A percentile compares a stretch with the other conserved stretches of the same genome.
Evolutionary conservation across 169 alveolate genomes (phyloP).

Genomic region (Toxoplasma gondii): DNA sequence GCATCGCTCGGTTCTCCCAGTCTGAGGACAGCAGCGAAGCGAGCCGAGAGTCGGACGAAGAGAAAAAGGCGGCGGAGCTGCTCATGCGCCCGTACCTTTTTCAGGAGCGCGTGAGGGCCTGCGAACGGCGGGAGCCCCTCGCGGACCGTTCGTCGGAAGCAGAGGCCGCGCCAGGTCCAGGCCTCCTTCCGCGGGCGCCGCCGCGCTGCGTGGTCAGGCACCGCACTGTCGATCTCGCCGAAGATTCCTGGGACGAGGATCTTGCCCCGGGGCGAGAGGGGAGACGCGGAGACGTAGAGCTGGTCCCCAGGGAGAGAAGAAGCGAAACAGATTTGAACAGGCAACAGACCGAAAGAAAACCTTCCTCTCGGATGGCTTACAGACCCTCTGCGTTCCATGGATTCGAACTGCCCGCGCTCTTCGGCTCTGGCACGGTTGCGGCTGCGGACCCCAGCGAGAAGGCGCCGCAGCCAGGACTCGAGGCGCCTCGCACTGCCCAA

Average conservation of each 20-base stretch:
- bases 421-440: no score
- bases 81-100: neutral
- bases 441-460: no score
- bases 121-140: neutral
- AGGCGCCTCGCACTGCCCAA: no score
- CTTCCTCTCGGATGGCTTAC: neutral
- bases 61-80: neutral
- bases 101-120: neutral
- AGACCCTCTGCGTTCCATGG: neutral
- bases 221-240: neutral
- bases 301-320: neutral
- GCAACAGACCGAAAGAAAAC: neutral
- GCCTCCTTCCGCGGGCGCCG: neutral
- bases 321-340: neutral
- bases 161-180: neutral
- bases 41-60: neutral
- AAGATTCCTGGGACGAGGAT: neutral
- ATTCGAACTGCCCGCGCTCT: no score
- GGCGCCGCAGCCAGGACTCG: no score
- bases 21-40: conserved; percentile 21
- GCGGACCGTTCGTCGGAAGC: neutral
- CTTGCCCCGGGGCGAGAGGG: neutral
- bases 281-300: neutral
- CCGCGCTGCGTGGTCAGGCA: neutral
- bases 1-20: neutral